Conservation (phyloP, 306 rosid genomes). For the Quercus suber region DNA sequence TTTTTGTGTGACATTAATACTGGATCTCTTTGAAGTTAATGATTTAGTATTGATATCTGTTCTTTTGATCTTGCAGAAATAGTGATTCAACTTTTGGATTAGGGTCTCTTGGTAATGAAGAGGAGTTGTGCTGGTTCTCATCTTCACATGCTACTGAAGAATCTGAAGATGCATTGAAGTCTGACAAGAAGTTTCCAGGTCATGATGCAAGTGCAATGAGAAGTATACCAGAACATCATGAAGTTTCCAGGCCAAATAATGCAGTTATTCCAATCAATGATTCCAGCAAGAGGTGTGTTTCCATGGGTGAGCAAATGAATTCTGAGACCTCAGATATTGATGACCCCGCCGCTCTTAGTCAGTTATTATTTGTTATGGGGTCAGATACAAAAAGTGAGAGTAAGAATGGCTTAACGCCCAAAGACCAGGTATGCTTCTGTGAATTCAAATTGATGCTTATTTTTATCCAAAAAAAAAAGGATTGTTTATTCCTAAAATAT, state of each 20-base stretch:
- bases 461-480: neutral
- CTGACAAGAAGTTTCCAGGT: slow-evolving; percentile 48
- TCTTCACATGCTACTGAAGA: slow-evolving; percentile 54
- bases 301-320: slow-evolving; percentile 20
- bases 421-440: slow-evolving; percentile 48
- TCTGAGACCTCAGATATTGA: slow-evolving; percentile 33
- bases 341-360: slow-evolving; percentile 28
- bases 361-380: slow-evolving; percentile 31
- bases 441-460: neutral
- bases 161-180: slow-evolving; percentile 57
- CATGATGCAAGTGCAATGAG: slow-evolving; percentile 46
- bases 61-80: slow-evolving; percentile 46
- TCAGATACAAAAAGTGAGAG: slow-evolving; percentile 32
- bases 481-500: neutral
- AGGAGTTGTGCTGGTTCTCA: slow-evolving; percentile 66
- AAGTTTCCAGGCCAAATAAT: slow-evolving; percentile 32
- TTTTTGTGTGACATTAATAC: slow-evolving; percentile 10
- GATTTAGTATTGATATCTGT: neutral
- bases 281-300: slow-evolving; percentile 29
- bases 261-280: slow-evolving; percentile 27
- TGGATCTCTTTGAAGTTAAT: slow-evolving; percentile 2
- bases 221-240: slow-evolving; percentile 35
- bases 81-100: slow-evolving; percentile 70
- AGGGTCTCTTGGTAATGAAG: slow-evolving; percentile 61
- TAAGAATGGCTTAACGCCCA: slow-evolving; percentile 26